Conservation (phyloP, 192 early-diverging fungal genomes). For the Kappamyces sp. region DNA sequence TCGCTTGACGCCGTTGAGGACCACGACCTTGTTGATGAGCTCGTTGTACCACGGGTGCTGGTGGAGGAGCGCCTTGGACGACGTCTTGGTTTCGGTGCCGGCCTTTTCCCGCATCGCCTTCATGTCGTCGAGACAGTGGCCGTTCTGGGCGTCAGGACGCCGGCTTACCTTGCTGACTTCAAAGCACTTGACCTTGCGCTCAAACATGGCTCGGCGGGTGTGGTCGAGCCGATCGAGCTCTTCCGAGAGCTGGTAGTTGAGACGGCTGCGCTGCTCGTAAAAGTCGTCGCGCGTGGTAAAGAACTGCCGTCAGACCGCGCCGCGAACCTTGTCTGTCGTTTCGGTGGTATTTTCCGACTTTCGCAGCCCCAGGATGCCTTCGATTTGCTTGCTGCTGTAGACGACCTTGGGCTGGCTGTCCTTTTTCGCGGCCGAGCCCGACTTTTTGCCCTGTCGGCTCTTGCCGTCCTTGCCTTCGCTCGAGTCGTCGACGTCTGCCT, state of each 20-base stretch:
- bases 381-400: slow-evolving; percentile 29
- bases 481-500: slow-evolving; percentile 5
- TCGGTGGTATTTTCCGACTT: slow-evolving; percentile 22
- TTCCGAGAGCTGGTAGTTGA: slow-evolving; percentile 39
- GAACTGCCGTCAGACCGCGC: slow-evolving; percentile 20
- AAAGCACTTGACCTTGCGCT: slow-evolving; percentile 32
- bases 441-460: too few relatives aligned
- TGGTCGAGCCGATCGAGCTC: slow-evolving; percentile 43
- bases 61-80: slow-evolving; percentile 22
- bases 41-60: slow-evolving; percentile 53
- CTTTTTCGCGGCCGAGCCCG: background rate
- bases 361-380: slow-evolving; percentile 31
- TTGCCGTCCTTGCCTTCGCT: too few relatives aligned
- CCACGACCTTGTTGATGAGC: slow-evolving; percentile 42
- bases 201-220: slow-evolving; percentile 34
- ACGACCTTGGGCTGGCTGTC: background rate
- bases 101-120: slow-evolving; percentile 35
- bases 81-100: slow-evolving; percentile 15
- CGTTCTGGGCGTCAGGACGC: slow-evolving; percentile 23
- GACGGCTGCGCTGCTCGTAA: slow-evolving; percentile 37
- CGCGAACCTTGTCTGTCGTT: slow-evolving; percentile 30
- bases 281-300: slow-evolving; percentile 41
- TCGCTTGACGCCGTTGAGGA: slow-evolving; percentile 23
- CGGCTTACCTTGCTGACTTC: slow-evolving; percentile 31
- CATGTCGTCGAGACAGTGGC: slow-evolving; percentile 41